These are phyloP conservation scores for Epichloe typhina DNA, from an alignment of 2,329 filamentous ascomycete species.

Conservation along the genomic window DNA sequence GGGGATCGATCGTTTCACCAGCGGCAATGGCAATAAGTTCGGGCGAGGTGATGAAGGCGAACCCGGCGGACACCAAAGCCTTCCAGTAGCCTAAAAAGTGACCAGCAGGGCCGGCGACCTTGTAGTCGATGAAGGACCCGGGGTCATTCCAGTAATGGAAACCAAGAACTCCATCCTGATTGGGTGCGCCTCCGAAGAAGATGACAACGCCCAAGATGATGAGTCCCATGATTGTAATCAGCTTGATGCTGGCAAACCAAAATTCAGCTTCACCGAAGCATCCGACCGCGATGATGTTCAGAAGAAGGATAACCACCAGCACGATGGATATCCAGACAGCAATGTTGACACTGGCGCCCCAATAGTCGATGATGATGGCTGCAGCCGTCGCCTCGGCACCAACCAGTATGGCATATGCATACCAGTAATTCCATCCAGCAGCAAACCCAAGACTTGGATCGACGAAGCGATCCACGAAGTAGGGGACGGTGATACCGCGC, in stretches of 20 bases:
- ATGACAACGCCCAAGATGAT: slow-evolving; percentile 43
- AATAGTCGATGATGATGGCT: slow-evolving; percentile 46
- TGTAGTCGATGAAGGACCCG: slow-evolving; percentile 34
- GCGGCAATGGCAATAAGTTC: slow-evolving; percentile 52
- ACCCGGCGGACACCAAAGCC: slow-evolving; percentile 43
- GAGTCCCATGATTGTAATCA: slow-evolving; percentile 44
- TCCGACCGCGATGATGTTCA: slow-evolving; percentile 44
- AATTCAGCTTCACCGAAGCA: slow-evolving; percentile 51
- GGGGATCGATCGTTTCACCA: slow-evolving; percentile 50
- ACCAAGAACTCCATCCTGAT: slow-evolving; percentile 32
- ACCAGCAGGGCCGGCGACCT: slow-evolving; percentile 31
- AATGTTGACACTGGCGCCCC: slow-evolving; percentile 36
- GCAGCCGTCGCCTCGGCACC: slow-evolving; percentile 46
- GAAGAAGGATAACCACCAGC: slow-evolving; percentile 35
- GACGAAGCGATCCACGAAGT: slow-evolving; percentile 42
- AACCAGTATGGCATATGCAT: slow-evolving; percentile 44
- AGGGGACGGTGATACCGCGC: slow-evolving; percentile 42
- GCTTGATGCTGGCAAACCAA: slow-evolving; percentile 47
- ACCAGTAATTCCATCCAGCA: slow-evolving; percentile 49
- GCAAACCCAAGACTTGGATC: slow-evolving; percentile 44
- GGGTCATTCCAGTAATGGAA: slow-evolving; percentile 26
- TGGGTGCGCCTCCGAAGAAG: slow-evolving; percentile 41
- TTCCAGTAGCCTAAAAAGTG: slow-evolving; percentile 47
- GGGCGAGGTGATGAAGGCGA: slow-evolving; percentile 48
- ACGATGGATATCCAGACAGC: slow-evolving; percentile 49